Evolutionary conservation across 2,329 filamentous ascomycete species (phyloP).

Genomic region (Cladosporium sp.): DNA sequence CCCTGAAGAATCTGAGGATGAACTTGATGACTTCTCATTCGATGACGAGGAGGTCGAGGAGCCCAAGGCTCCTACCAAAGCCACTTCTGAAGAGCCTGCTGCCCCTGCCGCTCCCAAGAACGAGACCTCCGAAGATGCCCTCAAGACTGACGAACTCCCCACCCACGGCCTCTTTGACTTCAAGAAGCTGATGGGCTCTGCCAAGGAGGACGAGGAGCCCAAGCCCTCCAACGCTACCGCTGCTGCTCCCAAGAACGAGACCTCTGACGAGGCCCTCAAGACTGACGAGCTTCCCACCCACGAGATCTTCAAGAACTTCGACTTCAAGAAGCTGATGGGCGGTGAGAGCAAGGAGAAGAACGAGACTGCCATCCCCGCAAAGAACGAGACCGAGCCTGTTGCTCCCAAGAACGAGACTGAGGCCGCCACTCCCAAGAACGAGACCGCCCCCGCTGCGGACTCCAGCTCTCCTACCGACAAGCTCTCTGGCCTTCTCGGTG

Average conservation of each 20-base stretch:
- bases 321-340: background rate
- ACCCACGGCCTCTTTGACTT: background rate
- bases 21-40: background rate
- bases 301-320: background rate
- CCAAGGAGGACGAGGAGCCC: background rate
- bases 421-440: background rate
- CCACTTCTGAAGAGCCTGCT: background rate
- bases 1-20: background rate
- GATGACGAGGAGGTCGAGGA: background rate
- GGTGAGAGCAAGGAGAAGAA: background rate
- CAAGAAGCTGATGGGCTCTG: background rate
- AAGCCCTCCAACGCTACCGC: background rate
- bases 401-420: background rate
- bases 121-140: background rate
- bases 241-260: conserved; percentile 1
- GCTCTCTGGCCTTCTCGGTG: background rate
- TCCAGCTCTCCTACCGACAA: background rate
- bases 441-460: background rate
- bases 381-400: background rate
- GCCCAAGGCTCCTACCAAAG: background rate
- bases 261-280: background rate
- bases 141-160: background rate
- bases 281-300: background rate
- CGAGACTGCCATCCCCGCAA: background rate
- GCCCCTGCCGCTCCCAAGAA: background rate